phyloP scores from a whole-genome alignment of 2,329 filamentous ascomycete genomes.

The Plenodomus lindquistii region DNA sequence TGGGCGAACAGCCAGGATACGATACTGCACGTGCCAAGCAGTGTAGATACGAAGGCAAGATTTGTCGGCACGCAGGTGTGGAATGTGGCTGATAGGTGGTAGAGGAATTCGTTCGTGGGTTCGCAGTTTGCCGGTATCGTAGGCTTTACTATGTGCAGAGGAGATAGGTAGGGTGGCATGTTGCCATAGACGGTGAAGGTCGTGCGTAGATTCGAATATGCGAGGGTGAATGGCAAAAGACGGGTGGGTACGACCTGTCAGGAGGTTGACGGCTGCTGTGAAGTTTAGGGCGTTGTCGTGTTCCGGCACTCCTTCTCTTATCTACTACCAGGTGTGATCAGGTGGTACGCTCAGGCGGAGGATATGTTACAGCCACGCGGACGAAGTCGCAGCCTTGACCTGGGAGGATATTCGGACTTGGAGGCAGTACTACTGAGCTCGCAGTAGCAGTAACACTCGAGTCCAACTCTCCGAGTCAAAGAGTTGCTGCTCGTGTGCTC shows the following conservation, averaged over 20 bases:
- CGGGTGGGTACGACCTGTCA: not conserved
- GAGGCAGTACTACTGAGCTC: not conserved
- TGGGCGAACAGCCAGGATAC: constrained; percentile 71
- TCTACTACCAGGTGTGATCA: constrained; percentile 18
- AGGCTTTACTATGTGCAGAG: constrained; percentile 39
- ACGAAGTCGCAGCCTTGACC: constrained; percentile 21
- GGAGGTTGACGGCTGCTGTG: not conserved
- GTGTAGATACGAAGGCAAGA: constrained; percentile 64
- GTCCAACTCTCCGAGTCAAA: not conserved
- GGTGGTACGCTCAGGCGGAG: constrained; percentile 26
- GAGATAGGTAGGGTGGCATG: constrained; percentile 43
- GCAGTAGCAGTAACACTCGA: not conserved
- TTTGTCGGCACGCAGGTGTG: constrained; percentile 67
- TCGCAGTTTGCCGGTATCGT: constrained; percentile 62
- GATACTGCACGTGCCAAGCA: constrained; percentile 65
- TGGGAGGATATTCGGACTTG: not conserved
- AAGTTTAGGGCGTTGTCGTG: not conserved
- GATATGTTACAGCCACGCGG: constrained; percentile 29
- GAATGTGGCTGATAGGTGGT: constrained; percentile 61
- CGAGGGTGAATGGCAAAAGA: not conserved
- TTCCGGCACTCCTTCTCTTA: not conserved
- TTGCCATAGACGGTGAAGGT: constrained; percentile 24
- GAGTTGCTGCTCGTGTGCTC: not conserved
- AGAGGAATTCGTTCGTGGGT: constrained; percentile 61
- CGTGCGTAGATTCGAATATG: constrained; percentile 10